Base-by-base conservation (phyloP, 148 eudicot species). In the Pouteria glomerata region DNA sequence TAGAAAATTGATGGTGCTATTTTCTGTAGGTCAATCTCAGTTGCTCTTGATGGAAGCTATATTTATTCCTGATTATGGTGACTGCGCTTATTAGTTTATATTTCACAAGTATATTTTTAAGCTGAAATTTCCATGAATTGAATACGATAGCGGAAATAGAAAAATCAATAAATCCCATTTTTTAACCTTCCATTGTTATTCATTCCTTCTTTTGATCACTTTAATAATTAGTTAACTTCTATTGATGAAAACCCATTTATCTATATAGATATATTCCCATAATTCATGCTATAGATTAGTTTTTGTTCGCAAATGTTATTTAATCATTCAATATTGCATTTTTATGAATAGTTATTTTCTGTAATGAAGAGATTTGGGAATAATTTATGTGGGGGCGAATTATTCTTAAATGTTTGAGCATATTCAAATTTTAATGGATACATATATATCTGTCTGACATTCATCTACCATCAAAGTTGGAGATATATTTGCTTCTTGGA, bases 11-110 rank as follows among this genome's bases (percentile, higher is more conserved):
- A 23, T 72, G 55, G n/a, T n/a, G n/a, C 73, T 63, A 31, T 76
- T 39, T 34, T 57, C 57, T 82, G 85, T 81, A 88, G 90, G 79
- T 79, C 86, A 6, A 70, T 79, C 66, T 82, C 91, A 55, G 83
- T 78, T 34, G 87, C 82, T 66, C 73, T 31, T 26, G 74, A 70
- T 47, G 62, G 71, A 73, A 75, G 68, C 83, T 87, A 27, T 70
- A 51, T 68, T 59, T 72, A 48, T 48, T 80, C 57, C 5, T 62
- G 27, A 33, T 76, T 57, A 31, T 52, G 55, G 57, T 83, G 62
- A 70, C 76, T 74, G 24, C 82, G 53, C 68, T 82, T 69, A 71
- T 85, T 59, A 74, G 77, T 74, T 71, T 82, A 70, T 77, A 66
- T 77, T 64, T 71, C 42, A 78, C 79, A 76, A 77, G 78, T 56